These are phyloP conservation scores for Scutellaria barbata DNA, from an alignment of 257 asterid genomes.

Conservation along the genomic window DNA sequence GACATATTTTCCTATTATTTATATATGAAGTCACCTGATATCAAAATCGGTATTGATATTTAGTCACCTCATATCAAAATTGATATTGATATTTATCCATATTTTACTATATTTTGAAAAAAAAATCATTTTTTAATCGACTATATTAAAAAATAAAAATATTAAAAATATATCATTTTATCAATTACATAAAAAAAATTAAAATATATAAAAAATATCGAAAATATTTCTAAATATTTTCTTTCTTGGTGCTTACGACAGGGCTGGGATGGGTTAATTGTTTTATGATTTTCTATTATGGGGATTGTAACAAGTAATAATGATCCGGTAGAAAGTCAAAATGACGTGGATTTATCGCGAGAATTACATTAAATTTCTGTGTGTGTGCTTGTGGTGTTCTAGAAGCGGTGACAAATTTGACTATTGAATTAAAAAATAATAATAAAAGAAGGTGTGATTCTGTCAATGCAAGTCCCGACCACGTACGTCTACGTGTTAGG, in stretches of 20 bases:
- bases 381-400: conserved; percentile 17
- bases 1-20: no score
- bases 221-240: no score
- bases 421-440: neutral
- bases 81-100: no score
- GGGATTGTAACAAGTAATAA: neutral
- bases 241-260: conserved; percentile 39
- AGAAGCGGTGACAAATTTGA: conserved; percentile 39
- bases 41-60: no score
- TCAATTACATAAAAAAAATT: no score
- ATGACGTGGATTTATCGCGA: neutral
- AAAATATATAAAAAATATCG: no score
- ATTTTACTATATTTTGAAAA: no score
- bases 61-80: no score
- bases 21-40: no score
- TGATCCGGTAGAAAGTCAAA: conserved; percentile 13
- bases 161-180: no score
- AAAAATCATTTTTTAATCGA: no score
- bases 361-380: neutral
- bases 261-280: conserved; percentile 8
- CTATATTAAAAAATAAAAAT: no score
- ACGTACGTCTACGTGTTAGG: neutral
- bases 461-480: neutral
- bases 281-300: neutral
- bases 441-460: neutral